Percentiles rank a stretch among this genome's conserved stretches.
phyloP scores from a whole-genome alignment of 495 filamentous ascomycete species.

The Choiromyces venosus region DNA sequence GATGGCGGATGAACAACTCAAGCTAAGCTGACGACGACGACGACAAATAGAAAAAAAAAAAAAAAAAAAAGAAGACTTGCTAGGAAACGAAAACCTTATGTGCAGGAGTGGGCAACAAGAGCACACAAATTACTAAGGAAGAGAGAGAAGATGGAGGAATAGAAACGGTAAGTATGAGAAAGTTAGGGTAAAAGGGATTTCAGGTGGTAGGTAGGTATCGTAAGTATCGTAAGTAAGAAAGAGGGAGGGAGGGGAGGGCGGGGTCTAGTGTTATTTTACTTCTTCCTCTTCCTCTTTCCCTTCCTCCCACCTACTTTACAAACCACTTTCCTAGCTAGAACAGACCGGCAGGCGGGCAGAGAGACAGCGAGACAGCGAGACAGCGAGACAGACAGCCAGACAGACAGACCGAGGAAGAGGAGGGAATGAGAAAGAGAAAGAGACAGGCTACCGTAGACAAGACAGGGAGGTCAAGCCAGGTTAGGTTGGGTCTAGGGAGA shows the following conservation, averaged over 20 bases:
- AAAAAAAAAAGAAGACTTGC: neutral
- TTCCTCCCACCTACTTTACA: neutral
- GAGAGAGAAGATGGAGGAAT: neutral
- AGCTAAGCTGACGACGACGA: conserved; percentile 2
- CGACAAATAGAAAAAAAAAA: too few relatives aligned
- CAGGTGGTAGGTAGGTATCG: neutral
- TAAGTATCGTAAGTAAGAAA: neutral
- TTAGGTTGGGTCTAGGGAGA: conserved; percentile 7
- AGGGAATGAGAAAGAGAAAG: neutral
- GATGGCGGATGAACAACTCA: neutral
- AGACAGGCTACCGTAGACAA: conserved; percentile 15
- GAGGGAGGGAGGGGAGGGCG: neutral
- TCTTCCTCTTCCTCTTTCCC: neutral
- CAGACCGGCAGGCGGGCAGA: neutral
- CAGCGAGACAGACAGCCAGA: neutral
- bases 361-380: neutral
- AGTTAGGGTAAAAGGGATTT: neutral
- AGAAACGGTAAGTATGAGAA: neutral
- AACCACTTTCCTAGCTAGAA: neutral
- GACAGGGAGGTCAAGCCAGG: conserved; percentile 20
- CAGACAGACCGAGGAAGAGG: conserved; percentile 8
- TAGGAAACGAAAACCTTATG: neutral
- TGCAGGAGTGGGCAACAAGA: neutral
- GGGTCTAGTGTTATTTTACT: neutral
- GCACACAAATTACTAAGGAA: neutral